Percentiles rank a stretch among this genome's conserved stretches.
phyloP scores from a whole-genome alignment of 352 stramenopile species.

The Globisporangium nunn region DNA sequence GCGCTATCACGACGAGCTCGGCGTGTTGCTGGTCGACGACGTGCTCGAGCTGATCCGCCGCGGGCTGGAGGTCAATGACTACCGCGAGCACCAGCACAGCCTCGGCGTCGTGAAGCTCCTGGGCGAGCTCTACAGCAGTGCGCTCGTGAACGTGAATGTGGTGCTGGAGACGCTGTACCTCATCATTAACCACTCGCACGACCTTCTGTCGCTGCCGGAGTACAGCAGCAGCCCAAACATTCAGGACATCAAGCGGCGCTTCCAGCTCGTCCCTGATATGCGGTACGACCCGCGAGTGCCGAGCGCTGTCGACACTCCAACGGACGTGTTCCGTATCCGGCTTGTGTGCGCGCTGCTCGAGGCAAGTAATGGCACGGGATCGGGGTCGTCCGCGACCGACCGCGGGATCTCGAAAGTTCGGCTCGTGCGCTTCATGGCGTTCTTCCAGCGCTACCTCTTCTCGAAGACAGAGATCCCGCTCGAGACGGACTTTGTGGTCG shows the following conservation, averaged over 20 bases:
- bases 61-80: constrained; percentile 87
- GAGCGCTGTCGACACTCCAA: constrained; percentile 86
- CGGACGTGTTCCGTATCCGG: constrained; percentile 91
- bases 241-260: constrained; percentile 56
- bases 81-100: constrained; percentile 90
- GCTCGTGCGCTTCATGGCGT: constrained; percentile 87
- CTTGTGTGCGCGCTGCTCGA: constrained; percentile 93
- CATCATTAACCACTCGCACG: constrained; percentile 94
- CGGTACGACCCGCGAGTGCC: constrained; percentile 85
- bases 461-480: constrained; percentile 92
- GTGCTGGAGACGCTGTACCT: constrained; percentile 93
- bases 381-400: constrained; percentile 38
- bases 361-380: constrained; percentile 32
- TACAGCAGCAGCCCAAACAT: constrained; percentile 26
- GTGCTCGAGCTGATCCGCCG: constrained; percentile 91
- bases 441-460: constrained; percentile 96
- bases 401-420: constrained; percentile 78
- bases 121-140: constrained; percentile 91
- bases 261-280: constrained; percentile 66
- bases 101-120: constrained; percentile 91
- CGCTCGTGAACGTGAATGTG: constrained; percentile 87
- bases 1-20: constrained; percentile 87
- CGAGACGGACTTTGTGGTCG: constrained; percentile 91
- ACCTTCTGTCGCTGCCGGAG: constrained; percentile 72
- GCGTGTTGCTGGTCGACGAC: constrained; percentile 89